Conservation (phyloP, 2,329 filamentous ascomycete species). For the Zasmidium angulare region DNA sequence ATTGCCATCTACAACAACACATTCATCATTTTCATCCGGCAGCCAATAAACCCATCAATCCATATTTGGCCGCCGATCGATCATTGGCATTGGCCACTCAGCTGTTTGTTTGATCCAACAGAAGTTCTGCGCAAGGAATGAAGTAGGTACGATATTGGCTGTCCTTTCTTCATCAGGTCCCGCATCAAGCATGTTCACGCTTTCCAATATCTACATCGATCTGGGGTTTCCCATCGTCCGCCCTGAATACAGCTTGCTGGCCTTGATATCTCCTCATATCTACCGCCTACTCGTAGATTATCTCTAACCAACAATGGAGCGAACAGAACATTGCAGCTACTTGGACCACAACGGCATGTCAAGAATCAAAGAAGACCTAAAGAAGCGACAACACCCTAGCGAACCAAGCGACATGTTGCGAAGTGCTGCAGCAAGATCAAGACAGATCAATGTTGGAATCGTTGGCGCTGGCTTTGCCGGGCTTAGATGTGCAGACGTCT, state of each 20-base stretch:
- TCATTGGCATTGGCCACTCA: too few species aligned
- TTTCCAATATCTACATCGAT: neutral
- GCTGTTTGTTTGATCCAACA: too few species aligned
- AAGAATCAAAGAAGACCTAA: conserved; percentile 2
- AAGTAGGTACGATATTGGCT: neutral
- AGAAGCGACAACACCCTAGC: neutral
- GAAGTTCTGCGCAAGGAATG: neutral
- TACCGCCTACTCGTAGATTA: neutral
- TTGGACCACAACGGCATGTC: conserved; percentile 1
- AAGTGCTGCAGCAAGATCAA: conserved; percentile 7
- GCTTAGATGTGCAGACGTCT: conserved; percentile 67
- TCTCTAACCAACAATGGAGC: neutral
- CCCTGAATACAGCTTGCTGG: too few species aligned
- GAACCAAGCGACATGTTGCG: conserved; percentile 12
- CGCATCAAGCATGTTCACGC: neutral
- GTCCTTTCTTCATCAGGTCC: neutral
- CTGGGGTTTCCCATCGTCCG: too few species aligned
- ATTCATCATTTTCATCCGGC: too few species aligned
- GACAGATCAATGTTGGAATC: conserved; percentile 52
- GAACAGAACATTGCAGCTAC: conserved; percentile 1
- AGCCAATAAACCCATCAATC: too few species aligned
- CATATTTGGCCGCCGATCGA: too few species aligned
- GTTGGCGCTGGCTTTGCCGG: conserved; percentile 70
- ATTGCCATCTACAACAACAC: too few species aligned
- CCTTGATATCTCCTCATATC: neutral